Percentiles rank a stretch among this genome's conserved stretches.
phyloP scores from a whole-genome alignment of 106 monocot species.

The Posidonia australis region DNA sequence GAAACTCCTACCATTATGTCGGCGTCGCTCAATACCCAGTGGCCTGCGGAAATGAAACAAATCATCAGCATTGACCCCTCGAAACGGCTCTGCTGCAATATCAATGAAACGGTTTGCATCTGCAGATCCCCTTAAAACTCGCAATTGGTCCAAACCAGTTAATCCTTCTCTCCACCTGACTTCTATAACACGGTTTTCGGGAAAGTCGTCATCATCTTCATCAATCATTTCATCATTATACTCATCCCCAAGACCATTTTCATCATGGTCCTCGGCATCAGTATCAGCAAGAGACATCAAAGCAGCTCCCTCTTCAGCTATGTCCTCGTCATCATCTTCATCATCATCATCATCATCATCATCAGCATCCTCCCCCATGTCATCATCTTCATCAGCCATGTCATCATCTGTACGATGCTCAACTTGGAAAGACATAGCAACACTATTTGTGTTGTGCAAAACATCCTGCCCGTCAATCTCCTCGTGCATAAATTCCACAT shows the following conservation, averaged over 20 bases:
- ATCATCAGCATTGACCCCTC: constrained; percentile 35
- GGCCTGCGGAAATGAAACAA: constrained; percentile 41
- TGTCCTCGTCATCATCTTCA: constrained; percentile 45
- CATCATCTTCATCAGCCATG: constrained; percentile 55
- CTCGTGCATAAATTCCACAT: constrained; percentile 35
- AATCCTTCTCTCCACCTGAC: constrained; percentile 66
- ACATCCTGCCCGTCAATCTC: constrained; percentile 30
- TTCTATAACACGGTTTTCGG: constrained; percentile 57
- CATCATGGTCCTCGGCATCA: constrained; percentile 59
- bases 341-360: constrained; percentile 64
- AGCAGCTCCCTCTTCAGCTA: constrained; percentile 42
- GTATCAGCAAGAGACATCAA: constrained; percentile 64
- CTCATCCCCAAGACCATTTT: constrained; percentile 43
- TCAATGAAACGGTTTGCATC: constrained; percentile 45
- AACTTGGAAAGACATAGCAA: constrained; percentile 34
- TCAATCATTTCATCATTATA: constrained; percentile 61
- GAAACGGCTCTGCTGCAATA: constrained; percentile 60
- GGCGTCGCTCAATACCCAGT: constrained; percentile 46
- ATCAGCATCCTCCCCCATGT: constrained; percentile 37
- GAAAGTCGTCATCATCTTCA: constrained; percentile 50
- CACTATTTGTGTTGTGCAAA: constrained; percentile 19
- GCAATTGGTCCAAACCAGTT: constrained; percentile 36
- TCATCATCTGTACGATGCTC: constrained; percentile 41
- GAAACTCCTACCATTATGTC: constrained; percentile 32
- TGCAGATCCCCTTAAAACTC: constrained; percentile 43